Base-by-base conservation (phyloP, 495 filamentous ascomycete species). In the Tuber melanosporum region DNA sequence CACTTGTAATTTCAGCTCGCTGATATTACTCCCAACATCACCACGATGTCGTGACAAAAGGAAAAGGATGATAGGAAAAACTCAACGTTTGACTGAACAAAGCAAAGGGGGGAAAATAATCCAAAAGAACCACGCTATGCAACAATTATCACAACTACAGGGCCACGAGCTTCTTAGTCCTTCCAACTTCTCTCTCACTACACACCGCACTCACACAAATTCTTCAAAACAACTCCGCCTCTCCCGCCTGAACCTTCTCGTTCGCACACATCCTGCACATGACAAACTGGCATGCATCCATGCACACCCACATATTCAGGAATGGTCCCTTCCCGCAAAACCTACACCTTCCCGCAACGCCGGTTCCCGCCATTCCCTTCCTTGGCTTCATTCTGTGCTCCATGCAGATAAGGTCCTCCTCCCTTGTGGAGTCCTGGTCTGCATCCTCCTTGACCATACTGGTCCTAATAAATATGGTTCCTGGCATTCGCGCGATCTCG, bases 231-330 rank as follows among this genome's bases (percentile, higher is more conserved):
- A 83, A 69, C 52, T 83, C 81, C 20, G 81, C 81, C 22, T 78
- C 76, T 19, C 81, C 81, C 43, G 49, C 75, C 70, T 83, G 81
- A 39, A 83, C 81, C 71, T 82, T 82, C 78, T 83, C 81, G 76
- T 83, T 83, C 72, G 81, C 81, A 49, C 81, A 83, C 42, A 83
- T 77, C 74, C 81, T 75, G 78, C 81, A 83, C 75, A 83, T 79
- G 71, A 82, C 80, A 74, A 83, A 83, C 26, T 76, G 75, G 70
- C 81, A 83, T 43, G 49, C 78, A 46, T 83, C 81, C 74, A 82
- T 52, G 71, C 81, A 83, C 43, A 83, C 80, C 81, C 81, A 83
- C 81, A 83, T 83, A 76, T 82, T 83, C 45, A 81, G 73, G 66
- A 83, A 78, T 43, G 81, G 81, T 14, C 81, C 81, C 72, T 82